Percentiles rank a stretch among this genome's conserved stretches.
Conservation (phyloP, 805 yeast species). For the Myxozyma nipponensis region DNA sequence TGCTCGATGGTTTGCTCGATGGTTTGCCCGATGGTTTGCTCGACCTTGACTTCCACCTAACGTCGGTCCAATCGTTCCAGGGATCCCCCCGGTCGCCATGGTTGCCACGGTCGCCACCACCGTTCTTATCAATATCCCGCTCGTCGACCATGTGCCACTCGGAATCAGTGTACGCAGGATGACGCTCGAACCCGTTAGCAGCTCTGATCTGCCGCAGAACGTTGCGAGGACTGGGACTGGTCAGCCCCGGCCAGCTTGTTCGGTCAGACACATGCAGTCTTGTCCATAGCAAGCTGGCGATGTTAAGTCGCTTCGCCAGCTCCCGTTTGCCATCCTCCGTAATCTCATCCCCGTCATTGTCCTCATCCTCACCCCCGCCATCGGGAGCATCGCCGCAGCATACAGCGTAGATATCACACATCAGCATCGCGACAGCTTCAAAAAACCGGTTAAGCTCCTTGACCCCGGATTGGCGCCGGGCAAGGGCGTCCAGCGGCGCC, state of each 20-base stretch:
- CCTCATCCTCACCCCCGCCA: not conserved
- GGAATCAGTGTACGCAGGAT: not conserved
- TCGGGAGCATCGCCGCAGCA: not conserved
- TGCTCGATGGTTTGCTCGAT: no score
- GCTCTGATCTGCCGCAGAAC: not conserved
- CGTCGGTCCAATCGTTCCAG: not conserved
- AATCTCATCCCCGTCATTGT: not conserved
- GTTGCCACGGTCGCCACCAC: no score
- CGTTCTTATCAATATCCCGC: not conserved
- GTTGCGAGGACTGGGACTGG: not conserved
- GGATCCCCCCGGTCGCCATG: not conserved
- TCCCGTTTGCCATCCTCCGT: not conserved
- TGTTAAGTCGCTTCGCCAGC: no score
- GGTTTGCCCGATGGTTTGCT: no score
- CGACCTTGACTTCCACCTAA: not conserved
- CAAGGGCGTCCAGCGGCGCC: not conserved
- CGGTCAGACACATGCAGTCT: not conserved
- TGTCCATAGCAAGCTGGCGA: not conserved
- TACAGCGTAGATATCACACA: not conserved
- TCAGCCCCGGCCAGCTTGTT: not conserved
- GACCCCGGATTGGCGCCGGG: not conserved
- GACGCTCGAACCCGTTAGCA: not conserved
- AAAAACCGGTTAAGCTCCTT: not conserved
- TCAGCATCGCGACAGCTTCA: conserved; percentile 1
- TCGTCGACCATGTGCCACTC: conserved; percentile 20